Percentiles rank a stretch among this genome's conserved stretches.
Evolutionary conservation across 306 rosid species (phyloP).

Genomic region (Luffa acutangula): DNA sequence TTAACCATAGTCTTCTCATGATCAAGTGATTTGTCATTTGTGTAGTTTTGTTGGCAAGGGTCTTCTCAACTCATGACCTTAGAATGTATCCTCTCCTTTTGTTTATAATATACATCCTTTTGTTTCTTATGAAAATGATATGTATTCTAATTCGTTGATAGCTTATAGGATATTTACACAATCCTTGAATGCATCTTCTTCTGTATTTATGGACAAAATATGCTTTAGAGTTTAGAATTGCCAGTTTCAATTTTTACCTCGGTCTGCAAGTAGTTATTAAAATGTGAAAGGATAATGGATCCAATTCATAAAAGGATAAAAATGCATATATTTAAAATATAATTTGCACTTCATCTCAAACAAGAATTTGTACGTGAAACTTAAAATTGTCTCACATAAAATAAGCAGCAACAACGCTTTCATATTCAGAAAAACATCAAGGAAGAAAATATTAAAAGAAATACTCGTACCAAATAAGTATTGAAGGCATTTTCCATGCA

Average conservation of each 20-base stretch:
- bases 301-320: background rate
- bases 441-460: conserved; percentile 5
- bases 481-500: conserved; percentile 97
- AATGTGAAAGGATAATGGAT: background rate
- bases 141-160: background rate
- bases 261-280: background rate
- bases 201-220: background rate
- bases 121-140: no score
- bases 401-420: background rate
- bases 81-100: no score
- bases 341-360: background rate
- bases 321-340: background rate
- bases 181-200: background rate
- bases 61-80: no score
- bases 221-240: background rate
- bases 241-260: background rate
- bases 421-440: background rate
- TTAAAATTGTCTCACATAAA: background rate
- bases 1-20: no score
- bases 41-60: no score
- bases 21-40: no score
- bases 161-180: background rate
- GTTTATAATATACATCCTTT: no score
- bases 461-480: conserved; percentile 68
- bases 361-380: background rate